Evolutionary conservation across 192 early-diverging fungal genomes (phyloP).

Genomic region (Backusella psychrophila): DNA sequence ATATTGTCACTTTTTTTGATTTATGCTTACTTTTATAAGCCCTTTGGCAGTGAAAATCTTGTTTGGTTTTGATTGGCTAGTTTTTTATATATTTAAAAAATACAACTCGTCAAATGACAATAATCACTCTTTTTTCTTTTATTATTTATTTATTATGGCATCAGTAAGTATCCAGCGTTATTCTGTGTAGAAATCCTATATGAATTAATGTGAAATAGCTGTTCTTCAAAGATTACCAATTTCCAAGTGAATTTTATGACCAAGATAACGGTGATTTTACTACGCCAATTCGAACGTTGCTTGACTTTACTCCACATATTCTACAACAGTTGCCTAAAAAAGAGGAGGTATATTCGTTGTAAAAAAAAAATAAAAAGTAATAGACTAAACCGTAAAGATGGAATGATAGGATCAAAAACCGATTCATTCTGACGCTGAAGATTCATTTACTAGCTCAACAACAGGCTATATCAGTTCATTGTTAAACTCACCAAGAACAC

Average conservation of each 20-base stretch:
- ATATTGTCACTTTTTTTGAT: neutral
- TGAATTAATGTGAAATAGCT: slow-evolving; percentile 15
- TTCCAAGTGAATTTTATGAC: slow-evolving; percentile 48
- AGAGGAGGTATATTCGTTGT: slow-evolving; percentile 14
- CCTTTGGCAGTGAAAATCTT: neutral
- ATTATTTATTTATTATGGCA: neutral
- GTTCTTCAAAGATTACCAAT: slow-evolving; percentile 49
- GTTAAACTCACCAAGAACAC: neutral
- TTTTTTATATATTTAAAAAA: neutral
- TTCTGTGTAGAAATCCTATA: neutral
- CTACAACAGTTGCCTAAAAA: slow-evolving; percentile 44
- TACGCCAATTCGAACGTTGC: slow-evolving; percentile 40
- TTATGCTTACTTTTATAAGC: neutral
- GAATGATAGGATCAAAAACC: slow-evolving; percentile 36
- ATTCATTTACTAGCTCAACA: neutral
- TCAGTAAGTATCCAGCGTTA: neutral
- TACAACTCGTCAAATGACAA: neutral
- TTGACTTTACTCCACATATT: slow-evolving; percentile 51
- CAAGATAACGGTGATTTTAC: slow-evolving; percentile 43
- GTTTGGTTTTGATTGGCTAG: neutral
- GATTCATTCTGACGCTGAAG: slow-evolving; percentile 20
- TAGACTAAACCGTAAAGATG: neutral
- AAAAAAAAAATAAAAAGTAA: neutral
- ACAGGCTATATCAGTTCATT: slow-evolving; percentile 4
- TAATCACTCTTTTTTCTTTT: neutral